Evolutionary conservation across 2,329 filamentous ascomycete species (phyloP), one percentile per base, ranked within the genome.

Genomic region (Talaromyces sp.): DNA sequence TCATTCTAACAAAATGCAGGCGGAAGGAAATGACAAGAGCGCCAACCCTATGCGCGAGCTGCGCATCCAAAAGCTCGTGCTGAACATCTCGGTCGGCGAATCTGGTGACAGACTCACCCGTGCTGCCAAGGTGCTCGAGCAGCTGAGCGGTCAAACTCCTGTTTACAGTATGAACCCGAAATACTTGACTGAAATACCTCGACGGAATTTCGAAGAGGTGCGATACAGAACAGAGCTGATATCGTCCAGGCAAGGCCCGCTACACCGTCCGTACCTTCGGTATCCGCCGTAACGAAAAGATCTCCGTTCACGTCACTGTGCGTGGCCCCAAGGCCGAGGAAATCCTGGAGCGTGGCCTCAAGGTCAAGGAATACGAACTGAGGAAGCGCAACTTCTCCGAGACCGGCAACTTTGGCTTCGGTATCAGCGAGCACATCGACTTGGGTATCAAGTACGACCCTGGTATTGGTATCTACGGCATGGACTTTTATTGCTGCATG

Each of bases 401-500:
- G 88, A 97, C 93, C 70, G 94, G 94, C 80, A 96, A 97, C 90
- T 99, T 99, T 80, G 94, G 94, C 73, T 99, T 99, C 87, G 94
- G 94, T 85, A 99, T 99, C 86, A 92, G 86, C 84, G 94, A 99
- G 85, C 94, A 99, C 90, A 99, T 99, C 83, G 94, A 99, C 87
- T 87, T 99, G 75, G 94, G 94, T 77, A 99, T 99, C 91, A 99
- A 99, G 89, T 97, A 97, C 85, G 92, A 97, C 84, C 92, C 92
- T 68, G 89, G 86, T 67, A 97, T 97, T 73, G 92, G 92, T 88
- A 97, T 97, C 81, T 97, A 96, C 86, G 92, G 94, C 80, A 99
- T 99, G 94, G 94, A 99, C 85, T 99, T 99, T 85, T 99, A 97
- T 90, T 92, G 89, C 90, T 97, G 93, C 91, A 99, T 99, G 94